Percentiles rank a stretch among this genome's conserved stretches.
Evolutionary conservation across 2,329 filamentous ascomycete species (phyloP).

Genomic region (Aspergillus calidoustus): DNA sequence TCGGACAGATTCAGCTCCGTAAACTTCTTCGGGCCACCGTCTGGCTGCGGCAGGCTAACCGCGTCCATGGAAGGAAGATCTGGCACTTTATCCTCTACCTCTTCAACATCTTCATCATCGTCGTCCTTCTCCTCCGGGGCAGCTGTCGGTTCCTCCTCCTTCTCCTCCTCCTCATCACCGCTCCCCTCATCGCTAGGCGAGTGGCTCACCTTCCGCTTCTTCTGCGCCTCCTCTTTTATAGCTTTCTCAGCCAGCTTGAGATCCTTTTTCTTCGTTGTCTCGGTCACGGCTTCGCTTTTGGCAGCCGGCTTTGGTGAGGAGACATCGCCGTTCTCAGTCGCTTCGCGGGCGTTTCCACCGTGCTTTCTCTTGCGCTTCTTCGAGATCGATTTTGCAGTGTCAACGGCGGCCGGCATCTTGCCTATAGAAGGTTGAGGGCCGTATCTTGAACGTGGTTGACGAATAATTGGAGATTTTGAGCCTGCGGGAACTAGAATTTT

Average conservation of each 20-base stretch:
- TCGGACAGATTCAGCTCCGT: conserved; percentile 82
- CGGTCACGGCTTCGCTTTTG: conserved; percentile 25
- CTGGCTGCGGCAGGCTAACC: conserved; percentile 61
- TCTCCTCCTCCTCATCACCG: conserved; percentile 37
- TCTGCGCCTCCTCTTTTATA: conserved; percentile 33
- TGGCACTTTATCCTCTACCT: conserved; percentile 36
- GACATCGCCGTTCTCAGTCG: conserved; percentile 33
- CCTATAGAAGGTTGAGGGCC: conserved; percentile 20
- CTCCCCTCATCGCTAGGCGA: conserved; percentile 42
- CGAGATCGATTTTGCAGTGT: conserved; percentile 41
- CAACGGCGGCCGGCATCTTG: conserved; percentile 43
- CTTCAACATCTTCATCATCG: conserved; percentile 31
- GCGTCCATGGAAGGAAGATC: conserved; percentile 58
- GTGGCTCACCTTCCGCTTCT: conserved; percentile 46
- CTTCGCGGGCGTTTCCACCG: conserved; percentile 27
- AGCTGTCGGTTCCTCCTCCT: conserved; percentile 33
- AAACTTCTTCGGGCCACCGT: conserved; percentile 71
- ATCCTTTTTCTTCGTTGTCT: conserved; percentile 24
- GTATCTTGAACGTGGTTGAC: conserved; percentile 13
- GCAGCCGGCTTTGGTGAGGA: conserved; percentile 29
- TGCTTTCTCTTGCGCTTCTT: conserved; percentile 55
- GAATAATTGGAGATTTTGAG: conserved; percentile 12
- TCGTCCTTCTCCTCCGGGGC: conserved; percentile 37
- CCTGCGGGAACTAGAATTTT: conserved; percentile 18
- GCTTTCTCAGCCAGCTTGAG: conserved; percentile 22